Percentiles rank a stretch among this genome's conserved stretches.
Evolutionary conservation across 2,329 filamentous ascomycete species (phyloP).

Genomic region (Penicillium griseofulvum): DNA sequence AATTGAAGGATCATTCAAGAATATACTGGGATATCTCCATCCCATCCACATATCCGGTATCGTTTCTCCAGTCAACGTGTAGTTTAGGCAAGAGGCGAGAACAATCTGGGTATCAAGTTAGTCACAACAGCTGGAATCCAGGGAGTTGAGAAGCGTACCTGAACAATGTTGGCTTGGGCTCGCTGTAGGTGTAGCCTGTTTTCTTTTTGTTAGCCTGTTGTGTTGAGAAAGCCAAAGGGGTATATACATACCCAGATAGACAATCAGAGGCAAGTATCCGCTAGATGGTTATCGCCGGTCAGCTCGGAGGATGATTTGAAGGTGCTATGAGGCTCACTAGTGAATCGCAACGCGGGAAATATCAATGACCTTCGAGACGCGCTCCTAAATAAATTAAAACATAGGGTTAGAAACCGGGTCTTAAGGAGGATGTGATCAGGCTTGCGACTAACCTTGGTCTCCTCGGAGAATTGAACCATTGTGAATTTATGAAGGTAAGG

Average conservation of each 20-base stretch:
- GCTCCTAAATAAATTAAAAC: slow-evolving; percentile 63
- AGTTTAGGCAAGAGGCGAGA: slow-evolving; percentile 44
- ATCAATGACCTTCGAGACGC: slow-evolving; percentile 95
- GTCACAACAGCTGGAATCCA: slow-evolving; percentile 13
- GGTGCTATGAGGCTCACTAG: slow-evolving; percentile 65
- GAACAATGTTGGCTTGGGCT: slow-evolving; percentile 79
- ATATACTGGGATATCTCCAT: neutral
- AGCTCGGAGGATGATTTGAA: slow-evolving; percentile 10
- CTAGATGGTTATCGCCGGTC: slow-evolving; percentile 46
- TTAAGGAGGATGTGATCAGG: neutral
- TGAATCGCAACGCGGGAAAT: slow-evolving; percentile 90
- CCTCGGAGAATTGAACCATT: slow-evolving; percentile 76
- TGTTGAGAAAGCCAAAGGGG: slow-evolving; percentile 4
- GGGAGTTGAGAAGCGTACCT: slow-evolving; percentile 48
- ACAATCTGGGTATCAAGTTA: slow-evolving; percentile 31
- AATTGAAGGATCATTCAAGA: neutral
- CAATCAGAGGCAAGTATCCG: slow-evolving; percentile 92
- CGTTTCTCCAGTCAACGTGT: neutral
- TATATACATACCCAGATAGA: slow-evolving; percentile 79
- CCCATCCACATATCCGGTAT: neutral
- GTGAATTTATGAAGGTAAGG: slow-evolving; percentile 16
- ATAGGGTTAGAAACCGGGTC: slow-evolving; percentile 6
- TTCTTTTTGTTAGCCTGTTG: neutral
- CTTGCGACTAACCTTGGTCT: slow-evolving; percentile 73
- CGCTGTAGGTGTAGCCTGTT: slow-evolving; percentile 87